Evolutionary conservation across 805 yeast species (phyloP), one percentile per base, ranked within the genome.

Genomic region (Ogataea populi-albae): DNA sequence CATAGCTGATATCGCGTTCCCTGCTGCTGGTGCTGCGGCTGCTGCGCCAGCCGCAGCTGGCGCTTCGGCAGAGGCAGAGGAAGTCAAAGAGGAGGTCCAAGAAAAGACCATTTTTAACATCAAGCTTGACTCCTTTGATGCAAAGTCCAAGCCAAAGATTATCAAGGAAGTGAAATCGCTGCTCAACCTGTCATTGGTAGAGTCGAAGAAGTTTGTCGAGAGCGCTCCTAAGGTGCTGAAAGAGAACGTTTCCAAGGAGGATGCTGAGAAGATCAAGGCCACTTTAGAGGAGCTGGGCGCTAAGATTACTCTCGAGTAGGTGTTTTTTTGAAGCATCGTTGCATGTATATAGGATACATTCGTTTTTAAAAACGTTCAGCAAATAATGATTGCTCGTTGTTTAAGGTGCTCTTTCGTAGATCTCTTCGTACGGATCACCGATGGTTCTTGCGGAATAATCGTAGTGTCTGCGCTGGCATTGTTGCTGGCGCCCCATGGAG

Each of bases 161-260:
- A 93, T 93, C 62, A 93, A 93, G 73, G 98, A 93, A 69, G 95
- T 93, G 53, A 93, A 93, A 73, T 74, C 83, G 43, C 70, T 91
- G 58, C 75, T 93, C 56, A 96, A 96, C 11, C 73, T 93, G 54
- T 86, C 96, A 5, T 75, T 93, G 52, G 98, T 93, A 43, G 98
- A 93, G 62, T 86, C 97, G 45, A 93, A 93, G 80, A 93, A 93
- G 71, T 86, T 93, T 50, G 99, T 93, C 40, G 99, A 93, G 72
- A 68, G 87, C 55, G 98, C 99, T 44, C 99, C 99, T 53, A 93
- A 93, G 75, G 72, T 85, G 30, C 73, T 93, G 64, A 93, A 93
- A 71, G 99, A 93, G 55, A 87, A 88, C 54, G 88, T 93, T 43
- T 82, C 95, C 45, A 93, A 93, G 75, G 99, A 69, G 61, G 99